phyloP scores from a whole-genome alignment of 345 rosid species.

The Syzygium aromaticum region DNA sequence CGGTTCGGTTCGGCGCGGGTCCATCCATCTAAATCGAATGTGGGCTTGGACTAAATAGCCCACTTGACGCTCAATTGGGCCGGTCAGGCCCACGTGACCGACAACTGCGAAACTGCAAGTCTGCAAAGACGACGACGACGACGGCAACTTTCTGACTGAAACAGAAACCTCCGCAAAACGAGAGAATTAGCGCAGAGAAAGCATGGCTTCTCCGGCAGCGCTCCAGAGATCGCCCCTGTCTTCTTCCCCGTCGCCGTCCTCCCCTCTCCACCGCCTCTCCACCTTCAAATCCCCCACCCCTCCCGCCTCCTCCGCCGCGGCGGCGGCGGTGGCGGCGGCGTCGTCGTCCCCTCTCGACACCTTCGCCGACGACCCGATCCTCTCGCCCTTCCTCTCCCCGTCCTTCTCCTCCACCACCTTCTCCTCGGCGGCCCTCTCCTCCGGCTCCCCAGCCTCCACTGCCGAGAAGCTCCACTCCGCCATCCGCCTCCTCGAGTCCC shows the following conservation, averaged over 20 bases:
- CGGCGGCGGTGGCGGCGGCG: slow-evolving; percentile 7
- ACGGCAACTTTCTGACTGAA: background rate
- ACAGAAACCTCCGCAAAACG: background rate
- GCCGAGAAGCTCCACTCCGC: slow-evolving; percentile 96
- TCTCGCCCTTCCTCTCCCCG: slow-evolving; percentile 77
- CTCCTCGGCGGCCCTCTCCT: slow-evolving; percentile 92
- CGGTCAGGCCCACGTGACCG: background rate
- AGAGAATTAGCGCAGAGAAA: background rate
- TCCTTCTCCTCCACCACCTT: slow-evolving; percentile 86
- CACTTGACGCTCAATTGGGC: background rate
- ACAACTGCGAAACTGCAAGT: background rate
- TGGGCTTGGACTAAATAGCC: background rate
- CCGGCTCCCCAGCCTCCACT: slow-evolving; percentile 98
- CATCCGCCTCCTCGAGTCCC: slow-evolving; percentile 84
- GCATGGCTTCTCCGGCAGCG: slow-evolving; percentile 52
- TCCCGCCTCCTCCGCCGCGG: slow-evolving; percentile 19
- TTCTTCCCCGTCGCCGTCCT: slow-evolving; percentile 26
- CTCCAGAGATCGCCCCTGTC: slow-evolving; percentile 33
- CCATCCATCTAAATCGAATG: background rate
- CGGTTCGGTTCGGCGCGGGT: background rate
- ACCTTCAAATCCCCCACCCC: slow-evolving; percentile 36
- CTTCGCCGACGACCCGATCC: slow-evolving; percentile 63
- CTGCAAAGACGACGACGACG: background rate
- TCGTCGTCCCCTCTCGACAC: slow-evolving; percentile 46
- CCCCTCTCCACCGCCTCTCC: slow-evolving; percentile 76